Evolutionary conservation across 495 filamentous ascomycete species (phyloP).

Genomic region (Hypoxylon crocopeplum): DNA sequence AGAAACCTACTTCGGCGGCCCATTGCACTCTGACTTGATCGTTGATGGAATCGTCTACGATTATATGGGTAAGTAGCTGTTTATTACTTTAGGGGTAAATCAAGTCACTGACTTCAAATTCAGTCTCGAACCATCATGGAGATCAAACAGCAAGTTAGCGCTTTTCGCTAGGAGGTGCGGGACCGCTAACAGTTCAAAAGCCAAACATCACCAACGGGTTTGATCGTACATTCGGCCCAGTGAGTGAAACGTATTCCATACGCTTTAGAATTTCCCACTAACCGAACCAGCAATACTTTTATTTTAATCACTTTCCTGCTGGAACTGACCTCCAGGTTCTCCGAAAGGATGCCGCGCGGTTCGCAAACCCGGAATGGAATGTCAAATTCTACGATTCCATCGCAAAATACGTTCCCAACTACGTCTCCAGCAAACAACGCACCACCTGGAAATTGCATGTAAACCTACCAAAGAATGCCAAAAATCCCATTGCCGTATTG

Average conservation of each 20-base stretch:
- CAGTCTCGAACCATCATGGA: slow-evolving; percentile 64
- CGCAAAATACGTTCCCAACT: slow-evolving; percentile 59
- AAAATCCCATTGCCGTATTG: slow-evolving; percentile 57
- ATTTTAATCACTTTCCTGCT: slow-evolving; percentile 61
- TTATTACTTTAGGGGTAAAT: neutral
- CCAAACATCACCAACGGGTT: slow-evolving; percentile 67
- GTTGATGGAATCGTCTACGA: slow-evolving; percentile 61
- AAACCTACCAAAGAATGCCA: slow-evolving; percentile 54
- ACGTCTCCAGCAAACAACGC: slow-evolving; percentile 52
- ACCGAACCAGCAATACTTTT: slow-evolving; percentile 54
- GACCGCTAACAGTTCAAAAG: slow-evolving; percentile 18
- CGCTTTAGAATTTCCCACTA: neutral
- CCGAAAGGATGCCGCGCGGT: slow-evolving; percentile 54
- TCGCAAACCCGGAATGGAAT: slow-evolving; percentile 59
- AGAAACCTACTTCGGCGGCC: slow-evolving; percentile 65
- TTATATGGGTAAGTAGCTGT: slow-evolving; percentile 38
- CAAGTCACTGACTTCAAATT: slow-evolving; percentile 11
- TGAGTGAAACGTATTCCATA: slow-evolving; percentile 10
- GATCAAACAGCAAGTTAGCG: slow-evolving; percentile 50
- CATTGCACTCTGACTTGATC: slow-evolving; percentile 60
- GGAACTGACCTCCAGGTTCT: slow-evolving; percentile 50
- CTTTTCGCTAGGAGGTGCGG: neutral
- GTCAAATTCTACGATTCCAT: slow-evolving; percentile 63
- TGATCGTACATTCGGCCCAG: slow-evolving; percentile 63
- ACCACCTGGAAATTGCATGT: slow-evolving; percentile 52